A percentile compares a stretch with the other conserved stretches of the same genome.
These are phyloP conservation scores for Fraxinus latifolia DNA, from an alignment of 305 asterid species.

Conservation along the genomic window DNA sequence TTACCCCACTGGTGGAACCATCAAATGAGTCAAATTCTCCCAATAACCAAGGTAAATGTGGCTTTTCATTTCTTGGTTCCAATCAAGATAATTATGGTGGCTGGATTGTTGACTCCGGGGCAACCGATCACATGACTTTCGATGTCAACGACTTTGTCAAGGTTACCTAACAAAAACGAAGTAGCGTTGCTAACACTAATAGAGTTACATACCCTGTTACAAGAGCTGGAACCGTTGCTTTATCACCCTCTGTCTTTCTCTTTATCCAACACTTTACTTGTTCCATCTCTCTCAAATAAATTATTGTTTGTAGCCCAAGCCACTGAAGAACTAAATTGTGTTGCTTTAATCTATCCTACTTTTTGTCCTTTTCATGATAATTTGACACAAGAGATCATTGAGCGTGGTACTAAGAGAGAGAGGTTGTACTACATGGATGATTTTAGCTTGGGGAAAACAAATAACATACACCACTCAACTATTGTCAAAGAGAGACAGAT, in stretches of 20 bases:
- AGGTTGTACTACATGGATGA: neutral
- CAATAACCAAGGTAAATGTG: neutral
- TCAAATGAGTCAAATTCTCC: neutral
- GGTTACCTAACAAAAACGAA: neutral
- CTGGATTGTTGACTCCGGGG: neutral
- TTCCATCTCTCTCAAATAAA: neutral
- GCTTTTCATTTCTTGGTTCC: neutral
- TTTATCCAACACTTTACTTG: neutral
- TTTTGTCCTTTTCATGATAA: neutral
- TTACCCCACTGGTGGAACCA: neutral
- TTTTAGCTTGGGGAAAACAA: neutral
- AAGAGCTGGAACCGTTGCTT: neutral
- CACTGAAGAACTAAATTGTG: neutral
- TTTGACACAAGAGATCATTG: neutral
- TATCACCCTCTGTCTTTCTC: neutral
- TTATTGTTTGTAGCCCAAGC: neutral
- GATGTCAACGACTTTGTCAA: neutral
- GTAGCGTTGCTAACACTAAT: neutral
- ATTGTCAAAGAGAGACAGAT: neutral
- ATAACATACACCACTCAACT: neutral
- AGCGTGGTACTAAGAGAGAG: neutral
- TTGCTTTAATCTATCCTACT: neutral
- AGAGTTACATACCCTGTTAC: neutral
- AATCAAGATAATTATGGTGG: neutral
- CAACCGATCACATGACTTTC: neutral